phyloP scores from a whole-genome alignment of 345 rosid species.

The Firmiana major region DNA sequence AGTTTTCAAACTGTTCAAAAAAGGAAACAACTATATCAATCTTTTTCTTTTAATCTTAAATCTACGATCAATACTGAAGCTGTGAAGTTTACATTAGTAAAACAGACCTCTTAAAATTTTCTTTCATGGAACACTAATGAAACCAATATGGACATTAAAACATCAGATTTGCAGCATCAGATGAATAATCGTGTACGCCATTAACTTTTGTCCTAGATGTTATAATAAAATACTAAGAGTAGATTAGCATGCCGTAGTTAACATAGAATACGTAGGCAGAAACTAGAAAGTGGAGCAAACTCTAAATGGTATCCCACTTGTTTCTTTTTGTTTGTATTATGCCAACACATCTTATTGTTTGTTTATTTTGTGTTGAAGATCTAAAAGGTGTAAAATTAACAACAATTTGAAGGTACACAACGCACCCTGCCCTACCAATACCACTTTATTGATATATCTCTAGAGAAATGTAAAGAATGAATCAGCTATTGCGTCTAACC shows the following conservation, averaged over 20 bases:
- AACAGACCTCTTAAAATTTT: conserved; percentile 5
- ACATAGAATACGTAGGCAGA: neutral
- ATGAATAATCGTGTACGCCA: neutral
- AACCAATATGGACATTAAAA: neutral
- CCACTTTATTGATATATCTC: no score
- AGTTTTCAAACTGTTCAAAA: no score
- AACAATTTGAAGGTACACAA: neutral
- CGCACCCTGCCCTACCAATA: no score
- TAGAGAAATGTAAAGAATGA: neutral
- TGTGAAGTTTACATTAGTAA: neutral
- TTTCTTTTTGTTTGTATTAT: neutral
- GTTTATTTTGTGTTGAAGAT: neutral
- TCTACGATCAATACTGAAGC: no score
- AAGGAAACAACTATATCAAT: no score
- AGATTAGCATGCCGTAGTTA: neutral
- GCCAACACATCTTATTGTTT: neutral
- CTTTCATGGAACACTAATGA: neutral
- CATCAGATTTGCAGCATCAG: neutral
- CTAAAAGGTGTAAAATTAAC: neutral
- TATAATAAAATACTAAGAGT: neutral
- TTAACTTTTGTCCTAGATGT: neutral
- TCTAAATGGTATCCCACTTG: neutral
- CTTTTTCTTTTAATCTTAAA: no score
- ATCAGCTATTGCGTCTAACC: neutral
- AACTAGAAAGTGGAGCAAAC: neutral